Conservation (phyloP, 2,329 filamentous ascomycete species). For the Pseudocercospora fijiensis region DNA sequence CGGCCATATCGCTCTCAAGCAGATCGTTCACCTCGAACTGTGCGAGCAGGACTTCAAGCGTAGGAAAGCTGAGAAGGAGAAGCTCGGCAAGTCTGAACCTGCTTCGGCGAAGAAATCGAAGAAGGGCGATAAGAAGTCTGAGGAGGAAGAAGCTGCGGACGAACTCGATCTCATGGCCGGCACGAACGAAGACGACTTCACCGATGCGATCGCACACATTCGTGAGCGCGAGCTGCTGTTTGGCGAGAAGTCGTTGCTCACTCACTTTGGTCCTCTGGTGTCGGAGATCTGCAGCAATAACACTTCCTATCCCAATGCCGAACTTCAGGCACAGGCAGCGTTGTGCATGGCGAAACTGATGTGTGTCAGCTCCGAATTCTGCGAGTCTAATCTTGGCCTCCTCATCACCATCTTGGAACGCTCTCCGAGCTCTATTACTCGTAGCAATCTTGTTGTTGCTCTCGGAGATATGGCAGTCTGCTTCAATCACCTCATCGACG, state of each 20-base stretch:
- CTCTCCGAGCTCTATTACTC: conserved; percentile 85
- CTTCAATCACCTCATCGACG: conserved; percentile 98
- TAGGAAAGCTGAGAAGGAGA: conserved; percentile 82
- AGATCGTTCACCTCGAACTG: conserved; percentile 97
- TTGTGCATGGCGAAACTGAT: conserved; percentile 96
- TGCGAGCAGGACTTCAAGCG: conserved; percentile 98
- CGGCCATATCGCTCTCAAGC: conserved; percentile 95
- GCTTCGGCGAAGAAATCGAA: conserved; percentile 34
- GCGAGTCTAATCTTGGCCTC: conserved; percentile 85
- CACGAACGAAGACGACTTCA: conserved; percentile 92
- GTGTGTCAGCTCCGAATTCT: conserved; percentile 97
- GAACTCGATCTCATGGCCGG: conserved; percentile 96
- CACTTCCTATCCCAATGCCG: conserved; percentile 83
- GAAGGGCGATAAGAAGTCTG: conserved; percentile 49
- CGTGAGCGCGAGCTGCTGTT: conserved; percentile 82
- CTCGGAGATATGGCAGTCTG: conserved; percentile 98
- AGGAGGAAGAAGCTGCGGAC: conserved; percentile 66
- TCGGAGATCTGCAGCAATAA: conserved; percentile 94
- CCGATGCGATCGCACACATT: conserved; percentile 80
- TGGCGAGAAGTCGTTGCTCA: conserved; percentile 78
- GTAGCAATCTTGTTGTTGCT: conserved; percentile 94
- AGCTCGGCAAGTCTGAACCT: conserved; percentile 51
- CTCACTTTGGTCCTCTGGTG: conserved; percentile 86
- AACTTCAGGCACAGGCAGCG: conserved; percentile 88
- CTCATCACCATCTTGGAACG: conserved; percentile 98